phyloP scores from a whole-genome alignment of 1,284 basidiomycete species.

The Sporisorium sorghi region DNA sequence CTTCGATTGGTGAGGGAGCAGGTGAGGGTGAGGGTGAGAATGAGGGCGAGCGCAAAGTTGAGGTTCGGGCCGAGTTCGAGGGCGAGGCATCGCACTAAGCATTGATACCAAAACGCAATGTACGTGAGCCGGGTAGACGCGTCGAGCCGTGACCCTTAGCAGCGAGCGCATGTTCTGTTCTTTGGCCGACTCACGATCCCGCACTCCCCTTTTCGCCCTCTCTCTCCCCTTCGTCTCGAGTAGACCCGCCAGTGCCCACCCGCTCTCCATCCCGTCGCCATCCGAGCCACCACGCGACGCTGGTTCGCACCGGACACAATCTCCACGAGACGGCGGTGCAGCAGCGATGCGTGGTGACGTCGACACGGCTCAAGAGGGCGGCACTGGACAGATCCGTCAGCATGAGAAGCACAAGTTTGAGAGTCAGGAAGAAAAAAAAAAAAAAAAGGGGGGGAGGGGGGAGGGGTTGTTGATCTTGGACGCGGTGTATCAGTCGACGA shows the following conservation, averaged over 20 bases:
- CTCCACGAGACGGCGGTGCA: slow-evolving; percentile 17
- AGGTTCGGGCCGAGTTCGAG: no score
- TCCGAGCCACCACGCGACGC: no score
- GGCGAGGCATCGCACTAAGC: no score
- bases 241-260: neutral
- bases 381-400: neutral
- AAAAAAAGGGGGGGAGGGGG: neutral
- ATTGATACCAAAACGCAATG: no score
- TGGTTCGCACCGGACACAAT: slow-evolving; percentile 15
- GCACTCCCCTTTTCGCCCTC: neutral
- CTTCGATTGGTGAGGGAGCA: no score
- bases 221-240: neutral
- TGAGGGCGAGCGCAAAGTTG: no score
- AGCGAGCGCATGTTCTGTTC: slow-evolving; percentile 49
- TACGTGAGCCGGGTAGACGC: slow-evolving; percentile 37
- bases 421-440: no score
- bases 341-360: slow-evolving; percentile 20
- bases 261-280: no score
- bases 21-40: no score
- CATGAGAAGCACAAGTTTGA: no score
- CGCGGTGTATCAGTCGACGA: slow-evolving; percentile 50
- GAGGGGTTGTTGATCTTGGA: slow-evolving; percentile 26
- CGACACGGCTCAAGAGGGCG: neutral
- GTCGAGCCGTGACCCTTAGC: slow-evolving; percentile 17
- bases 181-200: slow-evolving; percentile 13